These are phyloP conservation scores for Crithidia thermophila DNA, from an alignment of 208 protist genomes.

Conservation along the genomic window DNA sequence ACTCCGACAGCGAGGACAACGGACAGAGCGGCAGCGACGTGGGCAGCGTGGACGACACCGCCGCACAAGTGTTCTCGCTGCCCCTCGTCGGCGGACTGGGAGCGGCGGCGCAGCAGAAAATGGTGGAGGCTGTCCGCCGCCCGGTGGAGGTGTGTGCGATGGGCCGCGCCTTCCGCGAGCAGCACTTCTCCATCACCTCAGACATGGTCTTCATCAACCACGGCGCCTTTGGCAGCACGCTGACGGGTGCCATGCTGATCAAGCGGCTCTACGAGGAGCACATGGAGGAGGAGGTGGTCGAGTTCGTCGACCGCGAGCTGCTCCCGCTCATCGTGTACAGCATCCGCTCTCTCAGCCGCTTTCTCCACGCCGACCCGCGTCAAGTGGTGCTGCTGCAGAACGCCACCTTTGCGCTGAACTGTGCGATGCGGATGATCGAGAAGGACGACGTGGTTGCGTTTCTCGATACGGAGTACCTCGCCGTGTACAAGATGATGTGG, in stretches of 20 bases:
- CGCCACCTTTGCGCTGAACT: slow-evolving; percentile 89
- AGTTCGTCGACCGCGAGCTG: slow-evolving; percentile 89
- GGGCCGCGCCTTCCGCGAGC: slow-evolving; percentile 47
- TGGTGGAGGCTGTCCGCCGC: neutral
- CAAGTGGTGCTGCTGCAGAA: slow-evolving; percentile 92
- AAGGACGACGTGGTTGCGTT: slow-evolving; percentile 78
- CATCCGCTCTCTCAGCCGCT: slow-evolving; percentile 68
- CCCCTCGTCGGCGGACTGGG: slow-evolving; percentile 1
- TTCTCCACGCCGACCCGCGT: slow-evolving; percentile 66
- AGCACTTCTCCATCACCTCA: slow-evolving; percentile 72
- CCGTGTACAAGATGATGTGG: slow-evolving; percentile 92
- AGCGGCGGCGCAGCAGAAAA: slow-evolving; percentile 6
- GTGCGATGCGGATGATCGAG: slow-evolving; percentile 76
- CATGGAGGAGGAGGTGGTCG: slow-evolving; percentile 83
- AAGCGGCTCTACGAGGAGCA: slow-evolving; percentile 78
- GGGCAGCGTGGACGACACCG: slow-evolving; percentile 5
- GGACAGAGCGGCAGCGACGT: neutral
- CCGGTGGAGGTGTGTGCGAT: slow-evolving; percentile 32
- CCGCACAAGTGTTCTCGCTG: neutral
- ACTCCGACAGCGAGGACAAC: slow-evolving; percentile 12
- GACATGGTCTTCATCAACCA: slow-evolving; percentile 92
- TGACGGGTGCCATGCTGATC: slow-evolving; percentile 64
- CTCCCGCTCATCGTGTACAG: slow-evolving; percentile 85
- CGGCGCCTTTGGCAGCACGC: slow-evolving; percentile 90
- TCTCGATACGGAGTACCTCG: slow-evolving; percentile 85